Evolutionary conservation across 805 yeast species (phyloP).

Genomic region (Myxozyma geophila): DNA sequence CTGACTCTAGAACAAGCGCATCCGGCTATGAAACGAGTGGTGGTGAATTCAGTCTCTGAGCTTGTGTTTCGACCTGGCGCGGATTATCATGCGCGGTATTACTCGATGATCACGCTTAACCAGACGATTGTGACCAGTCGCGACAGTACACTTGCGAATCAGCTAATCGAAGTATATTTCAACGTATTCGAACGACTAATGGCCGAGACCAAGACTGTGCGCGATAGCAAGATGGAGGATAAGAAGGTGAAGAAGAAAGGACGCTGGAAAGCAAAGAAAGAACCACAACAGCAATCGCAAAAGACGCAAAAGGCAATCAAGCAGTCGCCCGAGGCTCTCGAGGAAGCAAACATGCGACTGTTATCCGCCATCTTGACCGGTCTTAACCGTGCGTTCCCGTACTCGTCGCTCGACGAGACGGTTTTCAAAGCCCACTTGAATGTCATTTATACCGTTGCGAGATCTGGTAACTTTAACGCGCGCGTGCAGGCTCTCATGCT

Average conservation of each 20-base stretch:
- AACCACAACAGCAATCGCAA: constrained; percentile 25
- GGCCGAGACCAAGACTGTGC: constrained; percentile 62
- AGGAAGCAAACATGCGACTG: constrained; percentile 82
- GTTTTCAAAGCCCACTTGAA: constrained; percentile 75
- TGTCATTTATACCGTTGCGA: constrained; percentile 86
- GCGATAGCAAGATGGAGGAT: constrained; percentile 47
- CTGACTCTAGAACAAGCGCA: constrained; percentile 84
- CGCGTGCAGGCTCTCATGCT: constrained; percentile 89
- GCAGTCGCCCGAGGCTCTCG: constrained; percentile 42
- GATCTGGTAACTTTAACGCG: constrained; percentile 91
- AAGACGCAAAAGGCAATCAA: constrained; percentile 18
- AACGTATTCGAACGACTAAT: constrained; percentile 82
- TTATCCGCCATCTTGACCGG: constrained; percentile 93
- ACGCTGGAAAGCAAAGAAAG: constrained; percentile 58
- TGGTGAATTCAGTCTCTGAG: constrained; percentile 80
- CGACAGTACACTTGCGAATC: constrained; percentile 82
- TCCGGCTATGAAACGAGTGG: constrained; percentile 90
- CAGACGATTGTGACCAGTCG: constrained; percentile 85
- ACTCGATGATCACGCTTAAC: constrained; percentile 83
- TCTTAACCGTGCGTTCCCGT: constrained; percentile 94
- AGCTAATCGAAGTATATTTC: constrained; percentile 80
- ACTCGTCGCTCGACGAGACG: constrained; percentile 69
- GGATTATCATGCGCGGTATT: constrained; percentile 87
- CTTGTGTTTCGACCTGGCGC: constrained; percentile 68
- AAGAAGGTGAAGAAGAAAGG: constrained; percentile 61